Base-by-base conservation (phyloP, 2,329 filamentous ascomycete genomes). In the Penicillium sclerotiorum region DNA sequence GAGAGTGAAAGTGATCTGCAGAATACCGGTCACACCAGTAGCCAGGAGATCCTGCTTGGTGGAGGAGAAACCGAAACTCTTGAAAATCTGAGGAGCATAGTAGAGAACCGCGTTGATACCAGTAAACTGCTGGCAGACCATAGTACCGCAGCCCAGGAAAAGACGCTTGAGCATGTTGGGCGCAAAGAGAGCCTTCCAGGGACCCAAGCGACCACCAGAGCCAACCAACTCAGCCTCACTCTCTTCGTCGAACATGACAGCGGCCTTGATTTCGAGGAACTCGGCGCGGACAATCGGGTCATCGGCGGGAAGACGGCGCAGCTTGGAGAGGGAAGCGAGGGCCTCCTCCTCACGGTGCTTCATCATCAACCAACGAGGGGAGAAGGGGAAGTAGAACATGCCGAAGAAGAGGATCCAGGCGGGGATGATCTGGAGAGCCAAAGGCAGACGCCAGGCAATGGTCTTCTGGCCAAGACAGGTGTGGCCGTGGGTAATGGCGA, bases 311-410 rank as follows among this genome's bases (percentile, higher is more conserved):
- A 89, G 78, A 5, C 77, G 78, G 20, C 89, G 83, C 2, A 93
- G 81, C 42, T 66, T 76, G 0, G 87, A 82, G 1, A 93, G 77
- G 1, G 85, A 82, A 8, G 66, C 65, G 13, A 82, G 80, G 0
- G 86, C 86, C 65, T 92, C 88, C 0, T 78, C 78, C 61, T 91
- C 87, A 28, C 87, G 84, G 49, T 74, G 76, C 60, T 88, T 85
- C 65, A 90, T 84, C 8, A 88, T 73, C 1, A 93, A 79, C 87
- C 87, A 91, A 58, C 89, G 80, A 0, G 89, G 89, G 0, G 83
- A 87, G 71, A 88, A 90, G 0, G 88, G 88, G 86, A 91, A 89
- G 71, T 88, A 89, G 9, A 88, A 89, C 80, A 91, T 90, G 33
- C 88, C 88, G 9, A 80, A 60, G 22, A 86, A 82, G 1, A 93